phyloP scores from a whole-genome alignment of 2,329 filamentous ascomycete species.

The Pseudogymnoascus sp. region DNA sequence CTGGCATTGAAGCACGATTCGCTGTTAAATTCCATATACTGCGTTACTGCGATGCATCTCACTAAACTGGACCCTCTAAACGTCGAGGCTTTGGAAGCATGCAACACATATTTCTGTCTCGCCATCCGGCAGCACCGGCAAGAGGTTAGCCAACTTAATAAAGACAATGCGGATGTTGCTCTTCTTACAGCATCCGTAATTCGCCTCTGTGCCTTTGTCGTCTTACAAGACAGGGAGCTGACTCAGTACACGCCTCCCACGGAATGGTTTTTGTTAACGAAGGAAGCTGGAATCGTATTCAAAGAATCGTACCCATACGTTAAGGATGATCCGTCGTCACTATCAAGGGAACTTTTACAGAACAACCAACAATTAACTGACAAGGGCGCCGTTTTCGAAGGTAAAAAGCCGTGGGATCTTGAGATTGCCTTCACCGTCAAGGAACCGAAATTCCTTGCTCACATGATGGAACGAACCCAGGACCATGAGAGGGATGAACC shows the following conservation, averaged over 20 bases:
- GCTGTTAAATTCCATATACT: constrained; percentile 19
- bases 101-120: constrained; percentile 17
- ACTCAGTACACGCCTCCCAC: constrained; percentile 17
- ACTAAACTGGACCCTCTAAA: constrained; percentile 13
- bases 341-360: constrained; percentile 14
- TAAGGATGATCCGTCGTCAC: constrained; percentile 10
- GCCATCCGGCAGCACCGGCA: constrained; percentile 17
- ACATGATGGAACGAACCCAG: constrained; percentile 14
- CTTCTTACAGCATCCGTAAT: constrained; percentile 17
- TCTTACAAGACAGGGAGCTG: constrained; percentile 15
- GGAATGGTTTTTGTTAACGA: constrained; percentile 18
- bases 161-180: constrained; percentile 18
- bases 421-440: neutral
- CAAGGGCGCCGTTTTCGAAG: constrained; percentile 11
- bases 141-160: constrained; percentile 14
- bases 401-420: constrained; percentile 15
- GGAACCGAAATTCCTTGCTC: neutral
- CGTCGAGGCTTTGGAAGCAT: constrained; percentile 13
- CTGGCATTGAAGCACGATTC: constrained; percentile 18
- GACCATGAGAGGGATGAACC: constrained; percentile 14
- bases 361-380: constrained; percentile 11
- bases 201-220: constrained; percentile 16
- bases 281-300: constrained; percentile 12
- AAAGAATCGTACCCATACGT: constrained; percentile 16
- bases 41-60: constrained; percentile 19